phyloP scores from a whole-genome alignment of 2,329 filamentous ascomycete genomes.

The Trichophyton verrucosum region DNA sequence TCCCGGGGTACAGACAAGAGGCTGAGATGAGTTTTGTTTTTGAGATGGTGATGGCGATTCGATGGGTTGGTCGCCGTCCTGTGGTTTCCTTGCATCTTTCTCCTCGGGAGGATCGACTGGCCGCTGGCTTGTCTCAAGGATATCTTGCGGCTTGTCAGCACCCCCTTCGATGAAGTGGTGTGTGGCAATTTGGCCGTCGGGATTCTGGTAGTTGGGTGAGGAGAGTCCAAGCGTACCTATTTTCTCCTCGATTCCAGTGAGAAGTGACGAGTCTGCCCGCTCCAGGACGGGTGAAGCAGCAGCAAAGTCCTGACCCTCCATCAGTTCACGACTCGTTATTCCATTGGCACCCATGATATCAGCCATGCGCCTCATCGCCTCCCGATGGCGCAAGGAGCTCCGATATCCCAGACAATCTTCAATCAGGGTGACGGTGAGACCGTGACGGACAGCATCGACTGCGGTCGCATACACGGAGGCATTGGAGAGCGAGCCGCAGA shows the following conservation, averaged over 20 bases:
- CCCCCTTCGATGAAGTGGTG: neutral
- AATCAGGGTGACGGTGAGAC: slow-evolving; percentile 72
- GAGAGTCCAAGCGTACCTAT: slow-evolving; percentile 22
- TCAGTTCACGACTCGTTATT: slow-evolving; percentile 48
- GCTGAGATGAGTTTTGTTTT: slow-evolving; percentile 16
- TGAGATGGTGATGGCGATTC: neutral
- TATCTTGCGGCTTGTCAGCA: neutral
- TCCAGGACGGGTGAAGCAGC: slow-evolving; percentile 12
- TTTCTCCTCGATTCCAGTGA: slow-evolving; percentile 25
- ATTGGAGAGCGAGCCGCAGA: slow-evolving; percentile 79
- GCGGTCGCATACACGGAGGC: slow-evolving; percentile 84
- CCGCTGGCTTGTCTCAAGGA: neutral
- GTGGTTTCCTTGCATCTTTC: neutral
- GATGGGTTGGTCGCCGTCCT: neutral
- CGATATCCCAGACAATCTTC: slow-evolving; percentile 83
- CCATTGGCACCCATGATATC: slow-evolving; percentile 63
- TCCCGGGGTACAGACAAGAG: slow-evolving; percentile 32
- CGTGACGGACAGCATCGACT: slow-evolving; percentile 77
- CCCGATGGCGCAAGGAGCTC: slow-evolving; percentile 53
- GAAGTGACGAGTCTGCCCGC: slow-evolving; percentile 12
- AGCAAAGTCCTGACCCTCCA: slow-evolving; percentile 34
- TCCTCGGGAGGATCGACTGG: neutral
- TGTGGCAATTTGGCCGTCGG: neutral
- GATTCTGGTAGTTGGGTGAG: neutral
- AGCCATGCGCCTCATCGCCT: slow-evolving; percentile 57